Evolutionary conservation across 2,329 filamentous ascomycete species (phyloP), one percentile per base, ranked within the genome.

Genomic region (Cladosporium phlei): DNA sequence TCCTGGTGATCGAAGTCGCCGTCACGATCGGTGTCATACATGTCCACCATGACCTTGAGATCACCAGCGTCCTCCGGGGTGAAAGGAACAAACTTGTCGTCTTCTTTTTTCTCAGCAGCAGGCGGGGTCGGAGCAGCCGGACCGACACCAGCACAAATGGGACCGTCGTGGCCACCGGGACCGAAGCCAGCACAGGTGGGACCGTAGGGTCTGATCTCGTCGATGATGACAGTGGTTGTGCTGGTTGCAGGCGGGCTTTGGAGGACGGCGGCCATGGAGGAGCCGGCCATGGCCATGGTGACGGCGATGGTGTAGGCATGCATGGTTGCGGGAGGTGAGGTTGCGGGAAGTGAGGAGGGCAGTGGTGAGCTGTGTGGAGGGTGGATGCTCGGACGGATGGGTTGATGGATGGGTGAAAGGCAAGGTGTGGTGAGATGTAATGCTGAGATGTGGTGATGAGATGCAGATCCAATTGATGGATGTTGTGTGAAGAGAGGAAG

Each of bases 381-480:
- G 3, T 20, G 5, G 17, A n/a, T 19, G 28, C 14, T 25, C 10
- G 22, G 24, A 34, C 21, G 30, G 24, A 22, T 45, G 30, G 16
- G 32, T 21, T 21, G 30, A 17, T 24, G 39, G 27, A 37, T 45
- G 28, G 2, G 11, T 8, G 29, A 25, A 39, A 20, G 29, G 20
- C 9, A 9, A 32, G 5, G 20, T 34, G 17, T 30, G 25, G n/a
- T 16, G 16, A 16, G 24, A 30, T 40, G 38, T 17, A 24, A 17
- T 19, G 21, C 17, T 21, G 16, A 30, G 38, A 30, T 40, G 25
- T 17, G 16, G 16, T 33, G 8, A n/a, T 17, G 20, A 3, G 21
- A 33, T 43, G 39, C 28, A 27, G 28, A 4, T 33, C 21, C 19
- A 24, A 24, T 24, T 19, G 39, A 32, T 43, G 42, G 24, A 22